Evolutionary conservation across 139 green algal genomes (phyloP), one percentile per base, ranked within the genome.

Genomic region (Coelastrella sp.): DNA sequence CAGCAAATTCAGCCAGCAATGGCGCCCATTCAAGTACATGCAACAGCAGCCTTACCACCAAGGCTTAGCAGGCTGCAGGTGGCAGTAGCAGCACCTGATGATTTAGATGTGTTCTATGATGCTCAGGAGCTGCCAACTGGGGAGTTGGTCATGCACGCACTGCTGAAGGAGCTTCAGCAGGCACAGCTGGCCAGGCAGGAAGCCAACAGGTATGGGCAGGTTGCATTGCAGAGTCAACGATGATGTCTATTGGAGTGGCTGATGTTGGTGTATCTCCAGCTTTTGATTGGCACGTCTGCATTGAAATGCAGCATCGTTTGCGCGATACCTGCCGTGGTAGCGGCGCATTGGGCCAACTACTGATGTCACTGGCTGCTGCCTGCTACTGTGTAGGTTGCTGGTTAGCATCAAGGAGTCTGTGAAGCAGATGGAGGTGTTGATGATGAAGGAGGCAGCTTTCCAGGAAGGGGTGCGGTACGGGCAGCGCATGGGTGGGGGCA

Each of bases 31-130:
- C 22, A 86, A n/a, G 59, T 65, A 49, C 68, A 76, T 24, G 68
- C 81, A 15, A 27, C 82, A 75, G n/a, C 82, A 87, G 82, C 82
- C 58, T 15, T 56, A 24, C 74, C 22, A 24, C 74, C 17, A 14
- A n/a, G 15, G 22, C 20, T 35, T 5, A 59, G 25, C 74, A 80
- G 74, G n/a, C 83, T 57, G 63, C 83, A 78, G 24, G 7, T 63
- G 27, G 59, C 24, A 59, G 85, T 75, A 49, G 49, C 73, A 75
- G 56, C 73, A 84, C 56, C 85, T 15, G 59, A 14, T 20, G 73
- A 83, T 6, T 3, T 8, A 27, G 85, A 90, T 12, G 17, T 90
- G 59, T 90, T 90, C n/a, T 90, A 76, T 84, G 85, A 90, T 84
- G 85, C 85, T 24, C n/a, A 49, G 4, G 85, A 90, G 27, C 19